Percentiles rank a stretch among this genome's conserved stretches.
phyloP scores from a whole-genome alignment of 1,139 yeast genomes.

The Suhomyces coccinellae region DNA sequence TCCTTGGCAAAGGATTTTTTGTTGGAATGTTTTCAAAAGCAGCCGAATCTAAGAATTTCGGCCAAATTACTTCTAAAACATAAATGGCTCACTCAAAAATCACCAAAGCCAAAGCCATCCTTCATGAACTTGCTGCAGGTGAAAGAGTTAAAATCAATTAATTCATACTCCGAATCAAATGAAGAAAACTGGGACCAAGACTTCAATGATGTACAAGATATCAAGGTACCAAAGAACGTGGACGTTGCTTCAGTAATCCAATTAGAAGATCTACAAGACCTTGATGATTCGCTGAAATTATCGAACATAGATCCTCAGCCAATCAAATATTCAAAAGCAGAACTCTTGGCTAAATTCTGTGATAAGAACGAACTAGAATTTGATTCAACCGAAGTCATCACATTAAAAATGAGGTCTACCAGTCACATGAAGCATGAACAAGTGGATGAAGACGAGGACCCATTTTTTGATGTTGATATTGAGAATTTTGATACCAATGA shows the following conservation, averaged over 20 bases:
- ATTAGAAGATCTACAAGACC: conserved; percentile 5
- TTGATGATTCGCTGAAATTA: conserved; percentile 9
- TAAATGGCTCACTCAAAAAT: conserved; percentile 50
- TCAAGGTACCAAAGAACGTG: conserved; percentile 13
- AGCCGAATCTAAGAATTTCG: conserved; percentile 58
- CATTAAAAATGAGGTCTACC: conserved; percentile 6
- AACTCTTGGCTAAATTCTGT: conserved; percentile 32
- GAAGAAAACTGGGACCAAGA: conserved; percentile 43
- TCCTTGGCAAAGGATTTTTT: conserved; percentile 62
- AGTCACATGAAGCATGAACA: conserved; percentile 2
- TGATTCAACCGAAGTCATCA: conserved; percentile 15
- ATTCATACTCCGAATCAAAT: conserved; percentile 27
- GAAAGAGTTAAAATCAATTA: conserved; percentile 22
- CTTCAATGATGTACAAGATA: conserved; percentile 22
- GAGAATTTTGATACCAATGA: conserved; percentile 47
- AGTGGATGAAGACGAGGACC: conserved; percentile 34
- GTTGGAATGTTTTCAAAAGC: conserved; percentile 74
- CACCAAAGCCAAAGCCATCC: conserved; percentile 8
- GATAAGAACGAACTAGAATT: conserved; percentile 28
- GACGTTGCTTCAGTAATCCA: conserved; percentile 1
- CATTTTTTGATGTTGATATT: conserved; percentile 41
- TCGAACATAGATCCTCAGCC: conserved; percentile 2
- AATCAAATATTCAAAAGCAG: conserved; percentile 23
- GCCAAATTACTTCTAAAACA: conserved; percentile 61
- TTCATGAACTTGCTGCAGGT: conserved; percentile 6